Percentiles rank a stretch among this genome's conserved stretches.
Conservation (phyloP, 2,329 filamentous ascomycete species). For the Fusarium transvaalense region DNA sequence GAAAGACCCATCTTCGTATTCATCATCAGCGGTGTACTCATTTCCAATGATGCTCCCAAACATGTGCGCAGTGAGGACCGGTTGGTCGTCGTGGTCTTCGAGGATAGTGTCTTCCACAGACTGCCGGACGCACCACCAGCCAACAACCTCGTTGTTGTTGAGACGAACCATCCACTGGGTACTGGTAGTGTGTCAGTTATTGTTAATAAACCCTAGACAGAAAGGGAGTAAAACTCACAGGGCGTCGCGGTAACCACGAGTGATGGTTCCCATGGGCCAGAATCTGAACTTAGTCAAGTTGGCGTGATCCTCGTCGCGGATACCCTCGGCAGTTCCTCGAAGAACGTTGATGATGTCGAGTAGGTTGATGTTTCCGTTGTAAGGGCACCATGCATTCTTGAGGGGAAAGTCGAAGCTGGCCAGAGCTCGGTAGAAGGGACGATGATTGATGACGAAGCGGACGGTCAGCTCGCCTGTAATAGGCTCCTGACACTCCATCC, state of each 20-base stretch:
- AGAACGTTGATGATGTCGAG: constrained; percentile 23
- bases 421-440: constrained; percentile 5
- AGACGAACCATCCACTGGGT: constrained; percentile 37
- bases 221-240: neutral
- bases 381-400: neutral
- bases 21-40: neutral
- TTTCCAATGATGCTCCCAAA: constrained; percentile 9
- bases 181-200: neutral
- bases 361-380: neutral
- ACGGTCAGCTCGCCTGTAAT: constrained; percentile 1
- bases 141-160: neutral
- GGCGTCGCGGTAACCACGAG: constrained; percentile 8
- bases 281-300: constrained; percentile 26
- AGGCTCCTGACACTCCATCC: neutral
- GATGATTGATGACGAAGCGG: neutral
- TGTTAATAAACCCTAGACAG: too few species aligned
- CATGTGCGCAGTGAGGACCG: neutral
- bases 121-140: constrained; percentile 12
- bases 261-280: neutral
- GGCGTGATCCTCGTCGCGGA: neutral
- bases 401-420: constrained; percentile 17
- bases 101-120: neutral
- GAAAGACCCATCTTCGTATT: neutral
- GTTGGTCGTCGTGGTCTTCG: neutral
- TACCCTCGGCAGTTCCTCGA: neutral